Conservation (phyloP, 257 asterid species). For the Lithospermum erythrorhizon region DNA sequence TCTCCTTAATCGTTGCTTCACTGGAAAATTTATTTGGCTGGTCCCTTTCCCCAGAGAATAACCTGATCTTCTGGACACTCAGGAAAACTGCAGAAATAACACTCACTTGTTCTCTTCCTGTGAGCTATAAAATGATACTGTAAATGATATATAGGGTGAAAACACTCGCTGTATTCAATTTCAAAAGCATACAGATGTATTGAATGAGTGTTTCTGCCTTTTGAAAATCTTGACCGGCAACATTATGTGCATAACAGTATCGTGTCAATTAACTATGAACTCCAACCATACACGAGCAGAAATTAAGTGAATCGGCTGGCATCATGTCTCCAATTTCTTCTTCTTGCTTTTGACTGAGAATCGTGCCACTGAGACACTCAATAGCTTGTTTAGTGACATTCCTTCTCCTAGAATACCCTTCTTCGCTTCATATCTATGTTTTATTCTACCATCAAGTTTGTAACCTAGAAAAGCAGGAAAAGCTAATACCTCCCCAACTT, state of each 20-base stretch:
- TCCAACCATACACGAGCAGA: background rate
- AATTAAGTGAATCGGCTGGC: conserved; percentile 11
- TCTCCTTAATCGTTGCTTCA: background rate
- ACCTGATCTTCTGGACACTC: background rate
- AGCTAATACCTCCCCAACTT: conserved; percentile 62
- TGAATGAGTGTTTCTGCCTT: background rate
- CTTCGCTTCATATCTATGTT: conserved; percentile 66
- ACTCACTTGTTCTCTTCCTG: background rate
- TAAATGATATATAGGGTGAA: background rate
- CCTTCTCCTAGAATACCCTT: conserved; percentile 55
- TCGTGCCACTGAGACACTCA: conserved; percentile 62
- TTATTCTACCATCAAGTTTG: conserved; percentile 69
- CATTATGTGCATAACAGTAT: background rate
- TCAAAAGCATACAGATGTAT: background rate
- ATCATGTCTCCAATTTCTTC: conserved; percentile 12
- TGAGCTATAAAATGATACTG: background rate
- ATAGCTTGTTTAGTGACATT: conserved; percentile 74
- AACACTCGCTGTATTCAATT: background rate
- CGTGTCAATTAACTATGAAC: background rate
- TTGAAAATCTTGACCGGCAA: no score
- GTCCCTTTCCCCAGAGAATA: background rate
- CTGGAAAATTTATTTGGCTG: background rate
- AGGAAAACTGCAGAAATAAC: background rate
- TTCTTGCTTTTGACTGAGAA: conserved; percentile 43
- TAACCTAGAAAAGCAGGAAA: conserved; percentile 93